Evolutionary conservation across 306 rosid species (phyloP).

Genomic region (Pterocarpus macrocarpus): DNA sequence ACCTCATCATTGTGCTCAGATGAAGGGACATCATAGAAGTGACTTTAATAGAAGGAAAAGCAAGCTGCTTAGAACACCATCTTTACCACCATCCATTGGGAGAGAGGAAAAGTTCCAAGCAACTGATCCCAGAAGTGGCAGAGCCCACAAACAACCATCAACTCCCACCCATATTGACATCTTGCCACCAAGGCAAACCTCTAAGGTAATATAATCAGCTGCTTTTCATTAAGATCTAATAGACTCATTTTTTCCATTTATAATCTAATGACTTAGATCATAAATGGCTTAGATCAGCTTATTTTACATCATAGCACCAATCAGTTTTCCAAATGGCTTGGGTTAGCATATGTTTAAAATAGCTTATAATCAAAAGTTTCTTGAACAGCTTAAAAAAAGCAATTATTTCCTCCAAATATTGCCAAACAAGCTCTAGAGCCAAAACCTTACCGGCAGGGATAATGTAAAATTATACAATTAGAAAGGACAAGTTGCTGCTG

Average conservation of each 20-base stretch:
- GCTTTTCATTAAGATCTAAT: constrained; percentile 19
- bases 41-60: constrained; percentile 43
- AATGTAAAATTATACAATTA: no score
- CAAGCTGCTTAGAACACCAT: constrained; percentile 57
- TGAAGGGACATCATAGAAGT: constrained; percentile 46
- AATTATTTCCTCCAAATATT: no score
- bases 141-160: constrained; percentile 56
- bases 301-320: no score
- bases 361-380: no score
- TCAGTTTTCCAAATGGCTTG: no score
- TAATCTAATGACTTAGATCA: background rate
- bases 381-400: no score
- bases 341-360: no score
- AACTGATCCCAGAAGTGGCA: constrained; percentile 46
- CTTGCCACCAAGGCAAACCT: constrained; percentile 55
- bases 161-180: constrained; percentile 45
- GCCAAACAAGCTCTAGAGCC: no score
- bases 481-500: background rate
- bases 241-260: constrained; percentile 14
- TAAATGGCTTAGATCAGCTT: no score
- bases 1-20: constrained; percentile 22
- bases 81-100: constrained; percentile 58
- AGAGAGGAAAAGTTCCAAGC: constrained; percentile 57
- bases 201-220: constrained; percentile 56
- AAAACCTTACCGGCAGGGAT: no score